Base-by-base conservation (phyloP, 768 basidiomycete species). In the Coprinopsis marcescibilis region DNA sequence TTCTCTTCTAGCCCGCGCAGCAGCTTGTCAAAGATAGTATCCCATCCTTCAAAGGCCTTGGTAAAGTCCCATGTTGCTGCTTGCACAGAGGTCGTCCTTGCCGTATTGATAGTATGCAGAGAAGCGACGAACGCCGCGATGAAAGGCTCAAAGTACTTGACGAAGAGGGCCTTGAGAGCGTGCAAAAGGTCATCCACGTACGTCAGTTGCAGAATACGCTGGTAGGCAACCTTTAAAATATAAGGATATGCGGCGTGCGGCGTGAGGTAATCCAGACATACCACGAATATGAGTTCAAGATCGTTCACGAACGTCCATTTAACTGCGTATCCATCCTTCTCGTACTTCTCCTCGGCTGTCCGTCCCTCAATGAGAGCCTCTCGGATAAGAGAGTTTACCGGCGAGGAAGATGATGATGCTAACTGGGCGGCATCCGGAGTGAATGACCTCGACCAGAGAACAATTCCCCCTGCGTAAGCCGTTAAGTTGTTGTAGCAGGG, bases 301-400 rank as follows among this genome's bases (percentile, higher is more conserved):
- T 94, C 92, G 61, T 99, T 99, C 24, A 89, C 84, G 57, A 93
- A 89, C 0, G 90, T 83, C 93, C 95, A 97, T 63, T 85, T 85
- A 43, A 97, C 81, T 21, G 91, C 85, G 56, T 92, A 95, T 1
- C 94, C 94, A 56, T 95, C 94, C 62, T 83, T 92, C 67, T 95
- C 93, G 61, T 90, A 93, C 51, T 80, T 85, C 50, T 88, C 80
- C 49, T 89, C 89, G 0, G 86, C 63, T 6, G 81, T 81, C 12
- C 87, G 78, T 21, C 92, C 89, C 60, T 97, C 93, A 57, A 97
- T 95, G 46, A 98, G 76, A 3, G 89, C 89, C 53, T 93, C 89
- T 33, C 85, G 82, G 55, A 95, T 83, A 57, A 95, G 82, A 20
- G 85, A 79, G 67, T 93, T 93, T 46, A 94, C 81, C 2, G 91